phyloP scores from a whole-genome alignment of 805 yeast species.

The Tetrapisispora arboricola region DNA sequence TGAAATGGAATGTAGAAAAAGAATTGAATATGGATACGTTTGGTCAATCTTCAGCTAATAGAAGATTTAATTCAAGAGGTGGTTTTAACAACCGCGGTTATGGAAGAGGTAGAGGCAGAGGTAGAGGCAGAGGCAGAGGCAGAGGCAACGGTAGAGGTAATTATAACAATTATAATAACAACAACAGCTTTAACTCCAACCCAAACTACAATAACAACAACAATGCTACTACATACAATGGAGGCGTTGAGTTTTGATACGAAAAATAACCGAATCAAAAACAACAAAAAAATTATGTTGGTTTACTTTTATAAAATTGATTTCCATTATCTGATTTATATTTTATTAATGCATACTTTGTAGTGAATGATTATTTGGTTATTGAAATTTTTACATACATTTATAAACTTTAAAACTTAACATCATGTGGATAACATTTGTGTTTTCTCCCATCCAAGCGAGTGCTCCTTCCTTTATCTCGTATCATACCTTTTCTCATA shows the following conservation, averaged over 20 bases:
- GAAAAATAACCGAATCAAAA: no score
- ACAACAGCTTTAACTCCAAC: constrained; percentile 2
- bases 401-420: constrained; percentile 35
- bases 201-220: background rate
- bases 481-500: constrained; percentile 57
- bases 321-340: background rate
- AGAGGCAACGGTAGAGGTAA: constrained; percentile 18
- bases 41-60: constrained; percentile 53
- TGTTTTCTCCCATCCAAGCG: constrained; percentile 51
- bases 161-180: constrained; percentile 7
- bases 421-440: constrained; percentile 57
- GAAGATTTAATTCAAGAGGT: constrained; percentile 33
- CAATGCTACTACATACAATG: background rate
- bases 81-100: constrained; percentile 30
- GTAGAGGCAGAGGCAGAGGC: constrained; percentile 9
- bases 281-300: no score
- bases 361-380: no score
- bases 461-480: constrained; percentile 46
- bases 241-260: constrained; percentile 2
- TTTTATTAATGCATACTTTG: background rate
- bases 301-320: no score
- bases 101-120: constrained; percentile 29
- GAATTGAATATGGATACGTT: constrained; percentile 70
- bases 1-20: constrained; percentile 68
- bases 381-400: background rate